Conservation (phyloP, 495 filamentous ascomycete species). For the Tuber magnatum region DNA sequence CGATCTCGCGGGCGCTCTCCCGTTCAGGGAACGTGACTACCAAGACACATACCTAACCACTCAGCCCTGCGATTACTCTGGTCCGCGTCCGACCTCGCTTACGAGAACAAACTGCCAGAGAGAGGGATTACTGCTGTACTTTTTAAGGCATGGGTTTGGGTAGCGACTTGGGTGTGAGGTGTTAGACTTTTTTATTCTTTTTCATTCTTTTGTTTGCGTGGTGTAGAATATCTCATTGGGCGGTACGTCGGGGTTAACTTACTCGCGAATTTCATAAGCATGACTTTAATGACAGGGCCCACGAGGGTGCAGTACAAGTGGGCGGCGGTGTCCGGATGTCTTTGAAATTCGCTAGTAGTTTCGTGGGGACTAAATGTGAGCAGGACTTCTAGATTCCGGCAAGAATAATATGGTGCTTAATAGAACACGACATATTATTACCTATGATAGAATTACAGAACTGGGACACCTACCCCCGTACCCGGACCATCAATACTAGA, state of each 20-base stretch:
- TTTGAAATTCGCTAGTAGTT: too few relatives aligned
- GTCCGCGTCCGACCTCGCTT: neutral
- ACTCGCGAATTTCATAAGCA: too few relatives aligned
- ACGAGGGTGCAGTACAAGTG: neutral
- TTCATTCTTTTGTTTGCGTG: too few relatives aligned
- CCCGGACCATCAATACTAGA: neutral
- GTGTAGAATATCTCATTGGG: neutral
- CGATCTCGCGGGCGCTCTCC: neutral
- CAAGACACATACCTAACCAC: neutral
- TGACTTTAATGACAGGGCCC: neutral
- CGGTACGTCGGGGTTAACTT: too few relatives aligned
- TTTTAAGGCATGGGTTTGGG: neutral
- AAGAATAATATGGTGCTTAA: neutral
- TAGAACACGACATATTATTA: neutral
- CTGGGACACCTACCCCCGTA: too few relatives aligned
- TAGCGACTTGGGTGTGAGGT: neutral
- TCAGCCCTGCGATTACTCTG: neutral
- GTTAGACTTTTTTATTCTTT: neutral
- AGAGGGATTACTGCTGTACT: neutral
- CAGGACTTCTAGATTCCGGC: neutral
- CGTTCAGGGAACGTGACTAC: too few relatives aligned
- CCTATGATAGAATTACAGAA: too few relatives aligned
- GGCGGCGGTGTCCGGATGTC: neutral
- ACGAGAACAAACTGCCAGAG: neutral
- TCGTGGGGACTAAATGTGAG: too few relatives aligned